Conservation (phyloP, 768 basidiomycete species). For the Psilocybe cyanescens region DNA sequence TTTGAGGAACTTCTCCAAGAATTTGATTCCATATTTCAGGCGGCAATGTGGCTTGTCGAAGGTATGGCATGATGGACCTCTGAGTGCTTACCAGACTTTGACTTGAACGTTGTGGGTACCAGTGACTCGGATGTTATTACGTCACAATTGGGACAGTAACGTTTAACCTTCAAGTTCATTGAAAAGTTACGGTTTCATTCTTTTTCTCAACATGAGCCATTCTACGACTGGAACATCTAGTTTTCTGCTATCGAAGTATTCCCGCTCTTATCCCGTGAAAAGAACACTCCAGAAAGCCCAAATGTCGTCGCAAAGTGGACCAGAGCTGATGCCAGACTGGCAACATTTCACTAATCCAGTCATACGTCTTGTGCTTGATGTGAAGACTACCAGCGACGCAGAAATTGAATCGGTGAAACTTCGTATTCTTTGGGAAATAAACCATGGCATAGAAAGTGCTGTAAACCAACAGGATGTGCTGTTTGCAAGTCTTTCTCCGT, state of each 20-base stretch:
- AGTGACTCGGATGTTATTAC: background rate
- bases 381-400: conserved; percentile 49
- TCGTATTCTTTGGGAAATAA: conserved; percentile 67
- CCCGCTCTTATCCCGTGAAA: conserved; percentile 57
- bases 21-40: conserved; percentile 43
- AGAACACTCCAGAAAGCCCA: conserved; percentile 11
- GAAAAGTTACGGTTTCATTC: too few species aligned
- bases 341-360: conserved; percentile 78
- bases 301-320: conserved; percentile 21
- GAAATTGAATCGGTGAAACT: conserved; percentile 67
- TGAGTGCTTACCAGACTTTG: too few species aligned
- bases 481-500: conserved; percentile 55
- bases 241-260: conserved; percentile 67
- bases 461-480: conserved; percentile 58
- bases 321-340: conserved; percentile 57
- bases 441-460: conserved; percentile 37
- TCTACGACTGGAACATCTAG: conserved; percentile 64
- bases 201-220: conserved; percentile 40
- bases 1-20: conserved; percentile 30
- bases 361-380: conserved; percentile 65
- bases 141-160: too few species aligned
- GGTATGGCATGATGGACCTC: conserved; percentile 13
- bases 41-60: conserved; percentile 25
- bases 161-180: too few species aligned
- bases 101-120: too few species aligned